Base-by-base conservation (phyloP, 176 grass and related monocot species). In the Oryza officinalis region DNA sequence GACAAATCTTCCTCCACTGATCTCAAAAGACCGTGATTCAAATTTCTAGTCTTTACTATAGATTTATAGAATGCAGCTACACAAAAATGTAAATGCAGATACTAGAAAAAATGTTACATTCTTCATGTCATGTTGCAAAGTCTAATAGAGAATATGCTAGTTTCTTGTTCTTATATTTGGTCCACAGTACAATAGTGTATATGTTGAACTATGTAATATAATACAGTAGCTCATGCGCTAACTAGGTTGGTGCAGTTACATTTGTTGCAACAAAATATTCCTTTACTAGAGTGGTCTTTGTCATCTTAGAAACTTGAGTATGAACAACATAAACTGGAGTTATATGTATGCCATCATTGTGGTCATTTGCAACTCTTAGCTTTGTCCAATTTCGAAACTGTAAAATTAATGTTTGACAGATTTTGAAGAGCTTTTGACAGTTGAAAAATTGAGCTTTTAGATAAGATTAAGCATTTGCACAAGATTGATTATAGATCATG, bases 1-100 rank as follows among this genome's bases (percentile, higher is more conserved):
- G 97, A 99, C 97, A 72, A 99, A 99, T 81, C 78, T 99, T 78
- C 67, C 97, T 86, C 86, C 88, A 38, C 54, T 88, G 68, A 70
- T 76, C 50, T 32, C 8, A 85, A 64, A 61, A 67, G 23, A 45
- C 60, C 33, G 20, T 45, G 20, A 63, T 49, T 69, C 18, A 71
- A 70, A 65, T 75, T 75, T 23, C 76, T 61, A 61, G 8, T 25
- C 20, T 60, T 74, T 63, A 47, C 17, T 59, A 63, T 74, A 60
- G 54, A 59, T 5, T 40, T 68, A 72, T 60, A 10, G 65, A 60
- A 75, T 61, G 22, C 41, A 74, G 12, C 13, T 79, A 69, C 67
- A 44, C 18, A 85, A 23, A 75, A 31, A 44, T 44, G 7, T 25
- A 7, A 65, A 73, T 52, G 32, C 27, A 66, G 57, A 72, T 83